These are phyloP conservation scores for Neonectria magnoliae DNA, from an alignment of 2,329 filamentous ascomycete genomes.

Conservation along the genomic window DNA sequence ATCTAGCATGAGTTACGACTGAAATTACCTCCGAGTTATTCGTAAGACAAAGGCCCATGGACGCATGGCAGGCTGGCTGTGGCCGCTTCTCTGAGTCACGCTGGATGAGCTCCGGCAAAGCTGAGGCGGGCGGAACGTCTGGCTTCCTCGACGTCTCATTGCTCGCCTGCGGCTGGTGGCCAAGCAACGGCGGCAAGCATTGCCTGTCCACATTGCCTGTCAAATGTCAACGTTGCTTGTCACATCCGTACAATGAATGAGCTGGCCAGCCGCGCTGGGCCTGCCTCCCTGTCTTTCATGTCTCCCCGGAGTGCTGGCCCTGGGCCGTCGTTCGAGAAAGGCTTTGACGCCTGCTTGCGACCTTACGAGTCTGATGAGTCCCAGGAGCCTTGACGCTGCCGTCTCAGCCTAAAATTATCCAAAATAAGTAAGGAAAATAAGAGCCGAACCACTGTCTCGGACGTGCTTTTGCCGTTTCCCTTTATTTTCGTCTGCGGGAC, in stretches of 20 bases:
- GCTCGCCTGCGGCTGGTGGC: constrained; percentile 13
- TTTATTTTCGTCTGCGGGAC: constrained; percentile 3
- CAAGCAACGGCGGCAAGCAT: constrained; percentile 24
- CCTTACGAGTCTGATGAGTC: constrained; percentile 29
- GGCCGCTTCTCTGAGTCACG: constrained; percentile 26
- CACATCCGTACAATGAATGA: constrained; percentile 24
- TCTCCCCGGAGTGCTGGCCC: constrained; percentile 33
- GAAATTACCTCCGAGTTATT: constrained; percentile 41
- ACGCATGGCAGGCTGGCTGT: constrained; percentile 13
- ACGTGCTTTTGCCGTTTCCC: constrained; percentile 24
- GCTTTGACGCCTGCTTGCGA: constrained; percentile 22
- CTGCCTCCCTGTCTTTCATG: constrained; percentile 25
- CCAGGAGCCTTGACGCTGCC: constrained; percentile 30
- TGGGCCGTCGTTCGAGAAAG: constrained; percentile 36
- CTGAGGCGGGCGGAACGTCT: constrained; percentile 21
- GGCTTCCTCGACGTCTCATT: constrained; percentile 18
- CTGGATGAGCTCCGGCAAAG: constrained; percentile 18
- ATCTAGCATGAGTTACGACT: constrained; percentile 21
- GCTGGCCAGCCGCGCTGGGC: constrained; percentile 29
- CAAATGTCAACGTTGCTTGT: background rate
- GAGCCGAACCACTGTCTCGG: constrained; percentile 26
- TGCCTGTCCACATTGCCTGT: constrained; percentile 20
- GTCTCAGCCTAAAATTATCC: constrained; percentile 13
- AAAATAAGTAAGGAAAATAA: constrained; percentile 11
- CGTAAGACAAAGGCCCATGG: constrained; percentile 31